Conservation (phyloP, 768 basidiomycete species). For the Sarcodon aspratus region DNA sequence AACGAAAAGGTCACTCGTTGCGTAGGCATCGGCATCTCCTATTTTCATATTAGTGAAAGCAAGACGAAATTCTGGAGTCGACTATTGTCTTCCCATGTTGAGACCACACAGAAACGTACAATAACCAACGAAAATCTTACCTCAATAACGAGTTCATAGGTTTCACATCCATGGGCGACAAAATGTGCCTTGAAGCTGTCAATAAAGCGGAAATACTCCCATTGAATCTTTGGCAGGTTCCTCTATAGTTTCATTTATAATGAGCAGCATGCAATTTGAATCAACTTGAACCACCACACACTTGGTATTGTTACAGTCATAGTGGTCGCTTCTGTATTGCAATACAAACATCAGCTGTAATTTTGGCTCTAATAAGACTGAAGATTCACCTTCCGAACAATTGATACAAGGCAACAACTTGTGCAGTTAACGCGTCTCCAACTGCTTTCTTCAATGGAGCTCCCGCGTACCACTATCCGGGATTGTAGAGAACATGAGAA, state of each 20-base stretch:
- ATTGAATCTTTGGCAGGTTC: constrained; percentile 1
- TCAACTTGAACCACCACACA: constrained; percentile 1
- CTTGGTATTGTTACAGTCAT: constrained; percentile 4
- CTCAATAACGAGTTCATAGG: constrained; percentile 5
- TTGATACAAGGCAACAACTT: constrained; percentile 2
- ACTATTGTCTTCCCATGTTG: constrained; percentile 4
- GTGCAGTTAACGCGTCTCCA: constrained; percentile 5
- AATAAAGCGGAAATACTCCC: constrained; percentile 3
- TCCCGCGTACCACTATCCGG: constrained; percentile 2
- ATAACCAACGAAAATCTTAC: constrained; percentile 1
- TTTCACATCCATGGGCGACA: constrained; percentile 5
- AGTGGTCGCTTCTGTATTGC: constrained; percentile 3
- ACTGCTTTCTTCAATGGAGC: constrained; percentile 9
- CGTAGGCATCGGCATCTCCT: constrained; percentile 7
- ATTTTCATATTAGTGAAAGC: constrained; percentile 5
- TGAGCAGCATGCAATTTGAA: neutral
- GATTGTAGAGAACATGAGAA: neutral
- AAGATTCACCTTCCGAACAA: neutral
- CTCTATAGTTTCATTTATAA: neutral
- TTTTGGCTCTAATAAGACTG: too few relatives aligned
- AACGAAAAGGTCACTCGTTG: constrained; percentile 13
- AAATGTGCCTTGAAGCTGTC: constrained; percentile 1
- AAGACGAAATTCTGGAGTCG: constrained; percentile 2
- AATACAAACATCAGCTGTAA: neutral
- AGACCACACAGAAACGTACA: neutral